Evolutionary conservation across 495 filamentous ascomycete species (phyloP), one percentile per base, ranked within the genome.

Genomic region (Tuber calosporum): DNA sequence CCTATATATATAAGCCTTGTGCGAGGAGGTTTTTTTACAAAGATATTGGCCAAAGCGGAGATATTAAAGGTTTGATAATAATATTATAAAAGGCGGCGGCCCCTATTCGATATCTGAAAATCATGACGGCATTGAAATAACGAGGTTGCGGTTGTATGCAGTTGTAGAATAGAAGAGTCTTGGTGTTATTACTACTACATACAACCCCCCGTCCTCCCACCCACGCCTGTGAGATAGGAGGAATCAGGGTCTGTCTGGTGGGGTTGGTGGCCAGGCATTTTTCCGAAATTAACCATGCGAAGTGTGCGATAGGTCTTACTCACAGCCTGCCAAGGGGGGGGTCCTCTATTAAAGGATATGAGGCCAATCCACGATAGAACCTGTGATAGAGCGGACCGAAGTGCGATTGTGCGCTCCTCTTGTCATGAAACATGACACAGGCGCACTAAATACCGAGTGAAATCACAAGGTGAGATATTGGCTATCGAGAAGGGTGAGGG

Each of bases 71-170:
- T 62, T 62, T 34, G 26, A 62, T 62, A n/a, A n/a, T n/a, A n/a
- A n/a, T n/a, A n/a, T n/a, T n/a, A 62, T 62, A 62, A 0, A 30
- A 15, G 53, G 53, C 26, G 5, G 53, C 17, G 26, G 26, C 17
- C 19, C 30, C 19, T 4, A 62, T 62, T 62, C 13, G 53, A 5
- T 62, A 0, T 2, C 26, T 7, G 53, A 4, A 19, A 34, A 62
- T 62, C 53, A 62, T 62, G 53, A 62, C 53, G 53, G 53, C 53
- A 62, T 62, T 62, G 53, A 62, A 62, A 34, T 34, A 17, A 30
- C 13, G 7, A 34, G 26, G 53, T 15, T 17, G 19, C 7, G 1
- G 26, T 34, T 17, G 13, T 34, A 62, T 62, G 53, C 19, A 15
- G 19, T 34, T 34, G 26, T 6, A 34, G 26, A 13, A 17, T 17